These are phyloP conservation scores for Leccinum subtestaceum DNA, from an alignment of 768 basidiomycete species.

Conservation along the genomic window DNA sequence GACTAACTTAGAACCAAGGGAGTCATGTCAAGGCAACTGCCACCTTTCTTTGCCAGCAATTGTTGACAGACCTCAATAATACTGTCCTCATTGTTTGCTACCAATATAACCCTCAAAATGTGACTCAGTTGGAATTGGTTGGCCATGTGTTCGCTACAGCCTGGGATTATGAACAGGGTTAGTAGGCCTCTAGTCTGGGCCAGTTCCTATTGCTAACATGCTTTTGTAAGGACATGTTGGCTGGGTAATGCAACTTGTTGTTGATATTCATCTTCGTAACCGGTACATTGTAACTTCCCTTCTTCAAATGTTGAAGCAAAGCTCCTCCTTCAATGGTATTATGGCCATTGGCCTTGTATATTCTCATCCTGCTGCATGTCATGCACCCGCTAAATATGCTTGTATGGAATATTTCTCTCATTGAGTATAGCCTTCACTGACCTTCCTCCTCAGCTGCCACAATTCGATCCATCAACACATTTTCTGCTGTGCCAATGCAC, in stretches of 20 bases:
- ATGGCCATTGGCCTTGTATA: not conserved
- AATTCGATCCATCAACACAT: not conserved
- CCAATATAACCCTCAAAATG: not conserved
- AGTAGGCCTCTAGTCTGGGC: not conserved
- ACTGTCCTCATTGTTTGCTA: not conserved
- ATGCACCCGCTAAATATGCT: slow-evolving; percentile 1
- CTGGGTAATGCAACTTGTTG: not conserved
- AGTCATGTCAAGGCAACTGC: not conserved
- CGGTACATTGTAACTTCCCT: not conserved
- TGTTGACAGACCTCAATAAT: not conserved
- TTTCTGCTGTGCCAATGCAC: not conserved
- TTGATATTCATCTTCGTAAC: not conserved
- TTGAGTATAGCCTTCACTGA: slow-evolving; percentile 3
- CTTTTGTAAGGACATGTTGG: not conserved
- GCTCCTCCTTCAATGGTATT: not conserved
- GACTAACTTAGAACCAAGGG: not conserved
- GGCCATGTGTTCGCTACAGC: not conserved
- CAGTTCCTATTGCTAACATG: not conserved
- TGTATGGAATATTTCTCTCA: not conserved
- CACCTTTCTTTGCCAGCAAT: slow-evolving; percentile 1
- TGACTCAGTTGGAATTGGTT: not conserved
- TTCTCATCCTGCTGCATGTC: slow-evolving; percentile 5
- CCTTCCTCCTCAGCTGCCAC: not conserved
- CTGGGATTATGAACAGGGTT: not conserved
- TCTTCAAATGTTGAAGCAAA: not conserved